Conservation (phyloP, 257 asterid genomes). For the Scutellaria barbata region DNA sequence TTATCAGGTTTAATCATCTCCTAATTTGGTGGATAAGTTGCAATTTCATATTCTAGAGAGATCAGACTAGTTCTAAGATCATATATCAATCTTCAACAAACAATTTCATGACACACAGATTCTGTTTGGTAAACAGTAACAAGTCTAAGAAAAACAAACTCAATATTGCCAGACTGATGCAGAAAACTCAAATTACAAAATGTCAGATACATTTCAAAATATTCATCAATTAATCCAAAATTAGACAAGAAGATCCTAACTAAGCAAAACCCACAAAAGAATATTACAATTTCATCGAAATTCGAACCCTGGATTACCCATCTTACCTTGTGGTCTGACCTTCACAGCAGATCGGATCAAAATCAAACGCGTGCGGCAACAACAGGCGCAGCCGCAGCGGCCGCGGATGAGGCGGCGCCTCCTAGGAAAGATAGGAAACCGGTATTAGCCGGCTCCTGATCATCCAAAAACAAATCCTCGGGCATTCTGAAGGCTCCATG, state of each 20-base stretch:
- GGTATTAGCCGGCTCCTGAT: conserved; percentile 66
- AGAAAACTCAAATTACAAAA: neutral
- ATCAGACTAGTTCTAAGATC: neutral
- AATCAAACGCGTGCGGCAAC: conserved; percentile 64
- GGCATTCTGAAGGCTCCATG: conserved; percentile 88
- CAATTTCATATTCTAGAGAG: neutral
- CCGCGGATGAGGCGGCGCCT: conserved; percentile 76
- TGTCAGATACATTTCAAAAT: neutral
- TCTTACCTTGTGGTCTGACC: conserved; percentile 34
- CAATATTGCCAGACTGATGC: conserved; percentile 1
- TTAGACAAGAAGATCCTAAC: conserved; percentile 21
- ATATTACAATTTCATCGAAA: conserved; percentile 32
- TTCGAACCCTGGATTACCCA: neutral
- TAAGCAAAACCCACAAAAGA: conserved; percentile 23
- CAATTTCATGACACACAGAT: neutral
- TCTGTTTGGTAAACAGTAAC: neutral
- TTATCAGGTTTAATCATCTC: too few relatives aligned
- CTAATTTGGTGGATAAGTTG: conserved; percentile 7
- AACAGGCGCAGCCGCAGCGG: conserved; percentile 73
- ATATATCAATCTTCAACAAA: neutral
- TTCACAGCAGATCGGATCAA: conserved; percentile 31
- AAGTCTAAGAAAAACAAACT: neutral
- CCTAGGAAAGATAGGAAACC: conserved; percentile 83
- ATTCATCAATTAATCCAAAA: conserved; percentile 25
- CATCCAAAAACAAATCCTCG: conserved; percentile 85